These are phyloP conservation scores for Cardamine resedifolia DNA, from an alignment of 345 rosid genomes.

Conservation along the genomic window DNA sequence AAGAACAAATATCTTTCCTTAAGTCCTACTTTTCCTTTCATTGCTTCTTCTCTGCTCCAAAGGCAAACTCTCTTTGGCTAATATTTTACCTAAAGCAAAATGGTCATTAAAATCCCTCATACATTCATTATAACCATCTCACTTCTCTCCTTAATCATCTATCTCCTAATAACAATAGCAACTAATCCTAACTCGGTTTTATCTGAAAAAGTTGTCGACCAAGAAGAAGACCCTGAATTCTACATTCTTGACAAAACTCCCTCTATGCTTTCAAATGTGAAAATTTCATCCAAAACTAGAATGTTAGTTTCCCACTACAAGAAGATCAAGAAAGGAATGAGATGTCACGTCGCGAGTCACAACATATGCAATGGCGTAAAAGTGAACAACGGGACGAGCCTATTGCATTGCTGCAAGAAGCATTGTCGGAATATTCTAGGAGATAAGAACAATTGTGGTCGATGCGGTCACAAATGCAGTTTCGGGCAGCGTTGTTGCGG, in stretches of 20 bases:
- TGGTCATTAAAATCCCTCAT: constrained; percentile 18
- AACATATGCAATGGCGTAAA: constrained; percentile 58
- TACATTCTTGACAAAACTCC: constrained; percentile 37
- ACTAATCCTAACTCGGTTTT: constrained; percentile 4
- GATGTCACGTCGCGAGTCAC: constrained; percentile 37
- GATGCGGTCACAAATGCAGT: constrained; percentile 53
- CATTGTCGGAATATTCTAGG: constrained; percentile 63
- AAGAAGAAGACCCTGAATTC: constrained; percentile 29
- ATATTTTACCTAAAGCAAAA: constrained; percentile 5
- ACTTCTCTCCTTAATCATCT: constrained; percentile 21
- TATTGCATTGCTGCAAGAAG: constrained; percentile 65
- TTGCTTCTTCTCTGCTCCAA: constrained; percentile 27
- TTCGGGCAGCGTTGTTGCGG: constrained; percentile 61
- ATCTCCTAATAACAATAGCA: background rate
- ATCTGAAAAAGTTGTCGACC: constrained; percentile 22
- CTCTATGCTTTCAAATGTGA: constrained; percentile 16
- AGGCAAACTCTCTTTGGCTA: constrained; percentile 35
- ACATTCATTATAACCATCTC: constrained; percentile 15
- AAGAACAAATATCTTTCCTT: constrained; percentile 35
- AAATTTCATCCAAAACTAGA: constrained; percentile 21
- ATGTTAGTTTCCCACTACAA: constrained; percentile 23
- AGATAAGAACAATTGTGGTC: constrained; percentile 68
- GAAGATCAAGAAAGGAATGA: constrained; percentile 53
- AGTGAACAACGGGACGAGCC: constrained; percentile 61
- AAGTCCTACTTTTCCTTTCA: constrained; percentile 20